Evolutionary conservation across 306 rosid genomes (phyloP), one percentile per base, ranked within the genome.

Genomic region (Notholithocarpus densiflorus): DNA sequence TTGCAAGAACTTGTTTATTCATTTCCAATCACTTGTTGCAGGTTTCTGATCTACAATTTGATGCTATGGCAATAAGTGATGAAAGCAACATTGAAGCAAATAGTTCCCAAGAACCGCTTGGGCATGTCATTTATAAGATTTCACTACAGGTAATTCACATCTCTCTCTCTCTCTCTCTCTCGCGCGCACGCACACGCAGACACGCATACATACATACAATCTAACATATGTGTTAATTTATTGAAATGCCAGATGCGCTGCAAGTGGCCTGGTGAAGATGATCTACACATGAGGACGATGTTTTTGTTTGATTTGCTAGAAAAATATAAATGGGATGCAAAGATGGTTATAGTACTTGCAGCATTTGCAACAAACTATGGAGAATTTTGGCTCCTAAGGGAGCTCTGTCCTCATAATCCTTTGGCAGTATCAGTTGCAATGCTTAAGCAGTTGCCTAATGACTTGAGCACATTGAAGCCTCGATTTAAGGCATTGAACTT

Each of bases 331-430:
- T 89, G 92, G 91, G 97, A 82, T 74, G 93, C 79, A 34, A 89
- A 89, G 85, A 89, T 85, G 65, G 91, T 77, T 52, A 53, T 89
- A 73, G 87, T 88, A 5, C 86, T 91, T n/a, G 79, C 97, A 54
- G 88, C 94, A 66, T 88, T 89, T 37, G 88, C 82, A 40, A 69
- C 74, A 77, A 89, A 77, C 73, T 91, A 89, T 55, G 93, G 90
- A 19, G 84, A 91, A 82, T 80, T 88, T 15, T 74, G 87, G 88
- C 88, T 80, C 73, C 85, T 86, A 19, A 78, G 80, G 83, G 87
- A 83, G 74, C 81, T 81, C 10, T 5, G 70, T 75, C 87, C 74
- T 19, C 17, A 45, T 6, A 79, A 80, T 75, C 73, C 87, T 40
- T 60, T 89, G 84, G 97, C 91, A 3, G 77, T 61, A 68, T 86